phyloP scores from a whole-genome alignment of 805 yeast genomes.

The Candida berthetii region DNA sequence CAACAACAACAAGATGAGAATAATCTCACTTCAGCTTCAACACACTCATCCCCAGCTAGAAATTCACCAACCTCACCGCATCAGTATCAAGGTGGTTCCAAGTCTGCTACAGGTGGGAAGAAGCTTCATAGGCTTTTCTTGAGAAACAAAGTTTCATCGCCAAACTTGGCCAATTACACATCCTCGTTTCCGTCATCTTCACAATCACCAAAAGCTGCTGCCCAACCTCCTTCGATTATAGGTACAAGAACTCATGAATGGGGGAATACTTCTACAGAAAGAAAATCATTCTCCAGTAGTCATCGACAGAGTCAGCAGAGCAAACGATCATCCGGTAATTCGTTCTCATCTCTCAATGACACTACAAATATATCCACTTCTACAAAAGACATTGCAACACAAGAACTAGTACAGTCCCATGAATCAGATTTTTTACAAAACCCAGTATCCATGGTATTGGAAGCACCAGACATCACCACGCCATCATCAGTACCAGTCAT shows the following conservation, averaged over 20 bases:
- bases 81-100: neutral
- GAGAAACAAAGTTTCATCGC: constrained; percentile 13
- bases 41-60: constrained; percentile 5
- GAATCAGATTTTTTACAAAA: no score
- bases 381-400: neutral
- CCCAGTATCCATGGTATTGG: no score
- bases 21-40: neutral
- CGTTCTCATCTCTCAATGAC: neutral
- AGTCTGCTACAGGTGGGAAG: constrained; percentile 4
- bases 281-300: neutral
- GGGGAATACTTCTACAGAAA: constrained; percentile 25
- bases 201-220: constrained; percentile 8
- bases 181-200: constrained; percentile 14
- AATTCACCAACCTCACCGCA: constrained; percentile 6
- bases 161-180: constrained; percentile 6
- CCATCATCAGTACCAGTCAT: neutral
- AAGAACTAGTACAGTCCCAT: neutral
- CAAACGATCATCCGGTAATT: neutral
- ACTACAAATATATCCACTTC: neutral
- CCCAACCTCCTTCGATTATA: constrained; percentile 28
- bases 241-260: constrained; percentile 47
- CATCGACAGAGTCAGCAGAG: neutral
- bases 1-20: neutral
- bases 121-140: constrained; percentile 19
- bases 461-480: neutral